A percentile compares a stretch with the other conserved stretches of the same genome.
phyloP scores from a whole-genome alignment of 2,329 filamentous ascomycete species.

The Neonectria coccinea region DNA sequence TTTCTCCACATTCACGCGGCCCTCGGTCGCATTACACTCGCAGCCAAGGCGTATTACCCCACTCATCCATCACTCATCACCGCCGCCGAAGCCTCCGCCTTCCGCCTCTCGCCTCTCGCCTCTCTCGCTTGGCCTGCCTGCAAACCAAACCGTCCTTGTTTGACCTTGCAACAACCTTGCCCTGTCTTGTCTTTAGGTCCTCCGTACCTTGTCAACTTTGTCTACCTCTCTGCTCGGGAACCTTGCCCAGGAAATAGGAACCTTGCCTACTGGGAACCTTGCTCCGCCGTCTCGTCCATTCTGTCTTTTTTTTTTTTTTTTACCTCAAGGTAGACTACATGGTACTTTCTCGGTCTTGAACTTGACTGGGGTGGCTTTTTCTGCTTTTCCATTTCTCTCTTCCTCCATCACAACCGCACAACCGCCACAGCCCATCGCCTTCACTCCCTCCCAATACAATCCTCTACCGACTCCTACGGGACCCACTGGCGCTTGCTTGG shows the following conservation, averaged over 20 bases:
- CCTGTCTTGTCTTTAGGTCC: slow-evolving; percentile 13
- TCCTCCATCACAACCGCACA: slow-evolving; percentile 9
- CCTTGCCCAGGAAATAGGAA: background rate
- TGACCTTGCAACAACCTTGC: slow-evolving; percentile 8
- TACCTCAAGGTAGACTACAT: slow-evolving; percentile 1
- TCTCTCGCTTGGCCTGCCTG: slow-evolving; percentile 26
- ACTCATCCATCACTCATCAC: slow-evolving; percentile 15
- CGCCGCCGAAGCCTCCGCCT: slow-evolving; percentile 38
- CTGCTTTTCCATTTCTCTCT: background rate
- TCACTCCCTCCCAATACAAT: background rate
- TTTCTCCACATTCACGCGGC: slow-evolving; percentile 44
- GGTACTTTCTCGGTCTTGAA: too few species aligned
- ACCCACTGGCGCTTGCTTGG: slow-evolving; percentile 20
- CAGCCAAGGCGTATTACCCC: slow-evolving; percentile 14
- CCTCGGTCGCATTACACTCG: slow-evolving; percentile 44
- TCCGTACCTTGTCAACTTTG: background rate
- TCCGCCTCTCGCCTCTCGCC: slow-evolving; percentile 5
- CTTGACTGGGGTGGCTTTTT: slow-evolving; percentile 13
- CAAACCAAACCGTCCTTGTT: background rate
- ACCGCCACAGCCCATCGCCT: slow-evolving; percentile 17
- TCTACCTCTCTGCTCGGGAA: background rate
- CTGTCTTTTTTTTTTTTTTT: slow-evolving; percentile 2
- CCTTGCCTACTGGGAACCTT: background rate
- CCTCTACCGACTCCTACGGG: slow-evolving; percentile 4
- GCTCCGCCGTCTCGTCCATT: slow-evolving; percentile 20